Percentiles rank a stretch among this genome's conserved stretches.
phyloP scores from a whole-genome alignment of 2,329 filamentous ascomycete species.

The Trichoderma cornu-damae region DNA sequence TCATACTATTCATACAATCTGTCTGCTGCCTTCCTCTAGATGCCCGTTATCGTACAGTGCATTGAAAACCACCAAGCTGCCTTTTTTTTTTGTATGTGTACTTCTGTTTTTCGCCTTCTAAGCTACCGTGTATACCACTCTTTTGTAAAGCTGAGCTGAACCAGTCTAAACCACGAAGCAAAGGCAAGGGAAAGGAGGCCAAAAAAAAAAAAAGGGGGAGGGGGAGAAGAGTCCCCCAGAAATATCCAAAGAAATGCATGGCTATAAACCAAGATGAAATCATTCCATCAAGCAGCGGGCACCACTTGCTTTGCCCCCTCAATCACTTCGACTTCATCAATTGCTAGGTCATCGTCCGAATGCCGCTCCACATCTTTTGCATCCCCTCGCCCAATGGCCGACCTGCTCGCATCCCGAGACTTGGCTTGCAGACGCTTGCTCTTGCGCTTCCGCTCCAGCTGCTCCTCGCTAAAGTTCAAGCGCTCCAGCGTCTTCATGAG shows the following conservation, averaged over 20 bases:
- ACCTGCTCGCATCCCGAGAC: constrained; percentile 16
- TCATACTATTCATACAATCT: constrained; percentile 11
- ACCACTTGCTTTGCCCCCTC: not conserved
- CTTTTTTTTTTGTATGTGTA: not conserved
- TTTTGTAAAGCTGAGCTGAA: not conserved
- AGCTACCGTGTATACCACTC: not conserved
- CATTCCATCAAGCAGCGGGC: not conserved
- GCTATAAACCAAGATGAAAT: not conserved
- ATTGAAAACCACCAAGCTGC: not conserved
- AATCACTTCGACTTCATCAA: constrained; percentile 19
- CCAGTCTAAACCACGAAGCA: not conserved
- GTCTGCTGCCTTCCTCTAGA: not conserved
- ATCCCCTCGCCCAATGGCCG: constrained; percentile 19
- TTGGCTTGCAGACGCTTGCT: constrained; percentile 24
- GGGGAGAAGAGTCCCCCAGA: not conserved
- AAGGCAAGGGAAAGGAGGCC: no score
- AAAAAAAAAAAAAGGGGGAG: not conserved
- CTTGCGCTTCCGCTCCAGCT: constrained; percentile 28
- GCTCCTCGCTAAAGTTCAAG: constrained; percentile 45
- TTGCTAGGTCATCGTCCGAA: constrained; percentile 19
- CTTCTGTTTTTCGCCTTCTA: not conserved
- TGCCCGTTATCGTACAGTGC: constrained; percentile 3
- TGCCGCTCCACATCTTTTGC: constrained; percentile 21
- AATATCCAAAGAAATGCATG: not conserved
- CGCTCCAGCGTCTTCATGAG: constrained; percentile 50